These are phyloP conservation scores for Sutorius australiensis DNA, from an alignment of 768 basidiomycete species.

Conservation along the genomic window DNA sequence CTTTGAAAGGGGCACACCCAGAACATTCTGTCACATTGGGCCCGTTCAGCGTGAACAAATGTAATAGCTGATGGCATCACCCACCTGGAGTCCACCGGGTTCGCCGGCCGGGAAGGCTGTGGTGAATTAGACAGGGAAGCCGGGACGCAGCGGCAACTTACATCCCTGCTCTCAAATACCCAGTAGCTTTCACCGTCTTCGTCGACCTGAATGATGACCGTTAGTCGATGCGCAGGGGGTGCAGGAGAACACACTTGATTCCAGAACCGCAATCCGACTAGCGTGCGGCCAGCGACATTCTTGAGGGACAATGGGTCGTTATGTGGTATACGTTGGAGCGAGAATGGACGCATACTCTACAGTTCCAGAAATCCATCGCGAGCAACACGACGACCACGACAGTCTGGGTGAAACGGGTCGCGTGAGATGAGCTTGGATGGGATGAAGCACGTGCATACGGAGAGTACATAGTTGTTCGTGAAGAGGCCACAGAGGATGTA, in stretches of 20 bases:
- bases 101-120: conserved; percentile 84
- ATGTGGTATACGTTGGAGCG: not conserved
- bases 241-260: conserved; percentile 61
- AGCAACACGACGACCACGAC: conserved; percentile 91
- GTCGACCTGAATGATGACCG: conserved; percentile 60
- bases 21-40: conserved; percentile 65
- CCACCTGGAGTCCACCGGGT: conserved; percentile 83
- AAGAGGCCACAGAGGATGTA: conserved; percentile 93
- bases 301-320: conserved; percentile 28
- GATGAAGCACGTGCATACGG: conserved; percentile 48
- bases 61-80: conserved; percentile 22
- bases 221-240: not conserved
- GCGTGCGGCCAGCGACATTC: conserved; percentile 91
- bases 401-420: conserved; percentile 44
- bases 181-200: conserved; percentile 95
- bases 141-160: conserved; percentile 38
- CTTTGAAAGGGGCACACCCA: conserved; percentile 55
- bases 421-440: not conserved
- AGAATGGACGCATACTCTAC: conserved; percentile 52
- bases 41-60: conserved; percentile 6
- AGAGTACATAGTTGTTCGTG: conserved; percentile 88
- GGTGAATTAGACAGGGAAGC: conserved; percentile 8
- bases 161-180: conserved; percentile 98
- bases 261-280: conserved; percentile 97
- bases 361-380: conserved; percentile 99